Evolutionary conservation across 1,284 basidiomycete species (phyloP).

Genomic region (Heterobasidion occidentale): DNA sequence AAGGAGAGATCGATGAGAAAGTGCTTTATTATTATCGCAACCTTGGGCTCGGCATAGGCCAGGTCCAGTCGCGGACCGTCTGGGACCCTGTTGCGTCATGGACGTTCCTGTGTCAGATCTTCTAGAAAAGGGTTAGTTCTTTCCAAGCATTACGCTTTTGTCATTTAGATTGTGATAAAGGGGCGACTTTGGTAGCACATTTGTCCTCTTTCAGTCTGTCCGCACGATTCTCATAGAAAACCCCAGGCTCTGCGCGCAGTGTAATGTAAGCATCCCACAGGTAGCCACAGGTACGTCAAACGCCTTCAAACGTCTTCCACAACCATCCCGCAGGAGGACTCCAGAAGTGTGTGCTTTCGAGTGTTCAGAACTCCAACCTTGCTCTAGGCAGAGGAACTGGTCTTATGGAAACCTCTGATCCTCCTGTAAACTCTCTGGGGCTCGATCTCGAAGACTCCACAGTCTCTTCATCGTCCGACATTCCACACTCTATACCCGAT

Average conservation of each 20-base stretch:
- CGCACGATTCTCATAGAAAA: too few species aligned
- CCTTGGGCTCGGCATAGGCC: background rate
- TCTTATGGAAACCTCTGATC: slow-evolving; percentile 5
- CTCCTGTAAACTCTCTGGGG: slow-evolving; percentile 51
- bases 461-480: slow-evolving; percentile 11
- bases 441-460: slow-evolving; percentile 50
- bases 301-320: too few species aligned
- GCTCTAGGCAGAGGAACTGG: background rate
- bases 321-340: too few species aligned
- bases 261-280: too few species aligned
- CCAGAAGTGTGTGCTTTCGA: background rate
- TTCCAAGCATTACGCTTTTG: too few species aligned
- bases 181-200: too few species aligned
- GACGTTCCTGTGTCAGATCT: too few species aligned
- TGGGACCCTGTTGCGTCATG: background rate
- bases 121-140: too few species aligned
- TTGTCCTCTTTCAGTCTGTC: too few species aligned
- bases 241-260: too few species aligned
- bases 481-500: background rate
- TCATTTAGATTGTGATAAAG: too few species aligned
- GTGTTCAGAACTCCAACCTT: background rate
- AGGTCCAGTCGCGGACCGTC: background rate
- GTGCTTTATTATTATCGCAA: background rate
- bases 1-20: background rate
- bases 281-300: too few species aligned